A percentile compares a stretch with the other conserved stretches of the same genome.
phyloP scores from a whole-genome alignment of 2,329 filamentous ascomycete species.

The Aspergillus sp. region DNA sequence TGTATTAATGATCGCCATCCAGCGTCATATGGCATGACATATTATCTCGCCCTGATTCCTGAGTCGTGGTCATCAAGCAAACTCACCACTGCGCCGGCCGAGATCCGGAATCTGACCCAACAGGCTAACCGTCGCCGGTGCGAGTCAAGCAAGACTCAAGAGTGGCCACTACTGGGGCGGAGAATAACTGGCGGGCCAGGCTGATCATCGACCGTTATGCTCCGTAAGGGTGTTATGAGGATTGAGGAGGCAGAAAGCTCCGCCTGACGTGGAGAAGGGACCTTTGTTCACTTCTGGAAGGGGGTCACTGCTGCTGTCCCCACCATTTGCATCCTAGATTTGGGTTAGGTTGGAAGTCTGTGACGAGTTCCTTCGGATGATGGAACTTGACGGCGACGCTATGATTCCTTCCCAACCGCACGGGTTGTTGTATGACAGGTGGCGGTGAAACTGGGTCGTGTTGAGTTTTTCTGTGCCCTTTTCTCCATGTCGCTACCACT shows the following conservation, averaged over 20 bases:
- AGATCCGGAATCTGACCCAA: constrained; percentile 5
- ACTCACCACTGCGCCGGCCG: neutral
- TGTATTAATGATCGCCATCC: neutral
- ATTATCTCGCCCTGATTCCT: neutral
- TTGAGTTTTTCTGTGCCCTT: neutral
- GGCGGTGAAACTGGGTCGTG: constrained; percentile 3
- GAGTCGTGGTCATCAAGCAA: neutral
- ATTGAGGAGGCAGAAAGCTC: neutral
- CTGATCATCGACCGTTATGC: constrained; percentile 14
- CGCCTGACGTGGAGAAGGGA: neutral
- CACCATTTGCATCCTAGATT: neutral
- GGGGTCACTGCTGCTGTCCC: neutral
- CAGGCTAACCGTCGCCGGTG: neutral
- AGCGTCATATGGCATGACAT: neutral
- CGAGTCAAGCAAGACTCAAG: neutral
- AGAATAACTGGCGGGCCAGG: constrained; percentile 1
- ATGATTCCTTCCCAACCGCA: constrained; percentile 4
- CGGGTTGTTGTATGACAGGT: constrained; percentile 1
- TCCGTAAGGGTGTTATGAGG: constrained; percentile 1
- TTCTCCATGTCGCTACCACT: neutral
- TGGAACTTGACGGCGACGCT: neutral
- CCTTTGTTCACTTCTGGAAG: constrained; percentile 13
- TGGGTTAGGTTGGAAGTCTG: neutral
- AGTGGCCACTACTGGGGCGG: neutral
- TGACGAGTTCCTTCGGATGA: neutral